Percentiles rank a stretch among this genome's conserved stretches.
These are phyloP conservation scores for Begonia masoniana DNA, from an alignment of 306 rosid genomes.

Conservation along the genomic window DNA sequence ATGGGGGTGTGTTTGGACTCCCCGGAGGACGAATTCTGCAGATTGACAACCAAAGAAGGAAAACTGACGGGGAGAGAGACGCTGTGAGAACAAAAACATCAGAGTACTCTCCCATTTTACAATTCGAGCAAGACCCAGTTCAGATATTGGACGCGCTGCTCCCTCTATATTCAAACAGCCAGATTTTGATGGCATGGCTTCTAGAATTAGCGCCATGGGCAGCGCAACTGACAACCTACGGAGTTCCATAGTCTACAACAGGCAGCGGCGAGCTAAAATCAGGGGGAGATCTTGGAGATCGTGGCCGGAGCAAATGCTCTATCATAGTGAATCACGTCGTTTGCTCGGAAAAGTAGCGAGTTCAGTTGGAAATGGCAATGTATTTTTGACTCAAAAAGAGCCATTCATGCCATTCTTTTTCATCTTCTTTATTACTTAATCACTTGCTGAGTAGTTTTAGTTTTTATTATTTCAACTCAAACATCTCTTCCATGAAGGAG, in stretches of 20 bases:
- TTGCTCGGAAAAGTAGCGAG: too few relatives aligned
- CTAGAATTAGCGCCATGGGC: slow-evolving; percentile 88
- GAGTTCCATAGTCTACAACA: slow-evolving; percentile 52
- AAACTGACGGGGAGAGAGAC: slow-evolving; percentile 69
- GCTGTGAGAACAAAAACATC: slow-evolving; percentile 28
- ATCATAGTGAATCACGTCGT: not conserved
- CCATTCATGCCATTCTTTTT: too few relatives aligned
- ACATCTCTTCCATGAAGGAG: too few relatives aligned
- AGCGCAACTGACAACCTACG: slow-evolving; percentile 50
- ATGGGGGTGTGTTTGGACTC: slow-evolving; percentile 74
- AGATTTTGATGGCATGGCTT: slow-evolving; percentile 74
- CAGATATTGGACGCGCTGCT: slow-evolving; percentile 83
- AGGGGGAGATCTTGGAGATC: slow-evolving; percentile 89
- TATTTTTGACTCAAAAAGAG: too few relatives aligned
- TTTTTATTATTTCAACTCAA: too few relatives aligned
- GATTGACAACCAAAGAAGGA: slow-evolving; percentile 79
- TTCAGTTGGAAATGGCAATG: too few relatives aligned
- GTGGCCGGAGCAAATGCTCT: slow-evolving; percentile 75
- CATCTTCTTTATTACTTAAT: too few relatives aligned
- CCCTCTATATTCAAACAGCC: slow-evolving; percentile 79
- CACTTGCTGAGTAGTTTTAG: too few relatives aligned
- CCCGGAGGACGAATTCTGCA: slow-evolving; percentile 75
- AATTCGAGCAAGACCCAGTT: slow-evolving; percentile 87
- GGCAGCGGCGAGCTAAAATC: slow-evolving; percentile 81
- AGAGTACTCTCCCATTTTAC: slow-evolving; percentile 54